These are phyloP conservation scores for Pisolithus microcarpus DNA, from an alignment of 768 basidiomycete species.

Conservation along the genomic window DNA sequence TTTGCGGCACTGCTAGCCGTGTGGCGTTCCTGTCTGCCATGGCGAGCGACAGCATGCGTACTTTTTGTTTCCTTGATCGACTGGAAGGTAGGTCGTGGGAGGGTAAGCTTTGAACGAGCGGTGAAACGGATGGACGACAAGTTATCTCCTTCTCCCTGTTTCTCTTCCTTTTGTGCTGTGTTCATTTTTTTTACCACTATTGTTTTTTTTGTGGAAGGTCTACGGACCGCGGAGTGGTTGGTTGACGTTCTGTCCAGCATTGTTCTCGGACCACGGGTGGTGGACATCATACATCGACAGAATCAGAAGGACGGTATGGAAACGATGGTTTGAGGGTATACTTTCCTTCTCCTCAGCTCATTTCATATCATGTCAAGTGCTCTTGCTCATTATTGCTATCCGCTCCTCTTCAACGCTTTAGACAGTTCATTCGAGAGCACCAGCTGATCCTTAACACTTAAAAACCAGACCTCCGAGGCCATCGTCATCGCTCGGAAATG, in stretches of 20 bases:
- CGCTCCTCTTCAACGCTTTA: not conserved
- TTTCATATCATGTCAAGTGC: not conserved
- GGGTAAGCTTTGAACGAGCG: not conserved
- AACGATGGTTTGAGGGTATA: slow-evolving; percentile 14
- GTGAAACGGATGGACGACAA: slow-evolving; percentile 4
- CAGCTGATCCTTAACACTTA: not conserved
- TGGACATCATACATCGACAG: slow-evolving; percentile 10
- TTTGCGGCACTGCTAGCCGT: not conserved
- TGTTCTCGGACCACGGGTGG: slow-evolving; percentile 12
- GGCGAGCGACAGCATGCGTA: slow-evolving; percentile 14
- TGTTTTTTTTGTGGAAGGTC: slow-evolving; percentile 28
- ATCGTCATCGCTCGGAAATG: not conserved
- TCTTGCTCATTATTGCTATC: not conserved
- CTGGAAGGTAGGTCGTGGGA: not conserved
- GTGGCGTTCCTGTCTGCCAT: slow-evolving; percentile 6
- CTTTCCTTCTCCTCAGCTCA: slow-evolving; percentile 5
- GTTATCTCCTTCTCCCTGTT: slow-evolving; percentile 1
- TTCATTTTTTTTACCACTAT: slow-evolving; percentile 11
- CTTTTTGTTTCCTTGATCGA: not conserved
- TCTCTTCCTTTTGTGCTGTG: slow-evolving; percentile 17
- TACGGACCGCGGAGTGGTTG: slow-evolving; percentile 10
- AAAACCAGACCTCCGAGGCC: not conserved
- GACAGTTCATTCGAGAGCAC: not conserved
- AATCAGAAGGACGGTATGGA: slow-evolving; percentile 14
- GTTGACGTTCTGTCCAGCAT: slow-evolving; percentile 10